Base-by-base conservation (phyloP, 2,329 filamentous ascomycete species). In the Calycina marina region DNA sequence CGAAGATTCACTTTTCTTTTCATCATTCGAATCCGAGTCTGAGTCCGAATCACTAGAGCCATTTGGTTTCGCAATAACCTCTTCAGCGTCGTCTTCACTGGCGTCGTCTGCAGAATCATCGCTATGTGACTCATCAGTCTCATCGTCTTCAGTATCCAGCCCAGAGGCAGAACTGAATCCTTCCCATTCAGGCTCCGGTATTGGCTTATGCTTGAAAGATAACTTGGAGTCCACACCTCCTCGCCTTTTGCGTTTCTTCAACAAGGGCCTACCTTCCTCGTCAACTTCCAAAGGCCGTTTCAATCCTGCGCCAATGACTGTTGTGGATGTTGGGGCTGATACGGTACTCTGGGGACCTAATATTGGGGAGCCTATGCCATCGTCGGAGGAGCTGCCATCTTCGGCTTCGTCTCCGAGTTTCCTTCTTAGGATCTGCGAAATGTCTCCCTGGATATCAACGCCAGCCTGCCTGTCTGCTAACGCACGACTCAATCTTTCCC, bases 261-360 rank as follows among this genome's bases (percentile, higher is more conserved):
- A 72, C 3, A 93, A 62, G 0, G 88, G 90, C 34, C 72, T 73
- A 5, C 88, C 51, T 37, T 77, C 72, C 1, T 82, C 74, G 40
- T 83, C 84, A 6, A 84, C 44, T 27, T 93, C 81, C 8, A 98
- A 61, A 1, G 86, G 84, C 25, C 86, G 69, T 54, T 96, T 96
- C 37, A 98, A 56, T 5, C 90, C 90, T 39, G 75, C 77, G 13
- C 90, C 90, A 32, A 72, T 58, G 9, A 47, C 28, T 3, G 47
- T 34, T 16, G 30, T 28, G n/a, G 34, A 9, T 17, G 34, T 31
- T 28, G 38, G 27, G 11, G 24, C 29, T 8, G 38, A 9, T 26
- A 22, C 31, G 10, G 40, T 28, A 11, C 34, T 31, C 28, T 42
- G 29, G 29, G 43, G 36, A 6, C 40, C 11, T 40, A 28, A 4